phyloP scores from a whole-genome alignment of 331 rosid species.

The Acacia concinna region DNA sequence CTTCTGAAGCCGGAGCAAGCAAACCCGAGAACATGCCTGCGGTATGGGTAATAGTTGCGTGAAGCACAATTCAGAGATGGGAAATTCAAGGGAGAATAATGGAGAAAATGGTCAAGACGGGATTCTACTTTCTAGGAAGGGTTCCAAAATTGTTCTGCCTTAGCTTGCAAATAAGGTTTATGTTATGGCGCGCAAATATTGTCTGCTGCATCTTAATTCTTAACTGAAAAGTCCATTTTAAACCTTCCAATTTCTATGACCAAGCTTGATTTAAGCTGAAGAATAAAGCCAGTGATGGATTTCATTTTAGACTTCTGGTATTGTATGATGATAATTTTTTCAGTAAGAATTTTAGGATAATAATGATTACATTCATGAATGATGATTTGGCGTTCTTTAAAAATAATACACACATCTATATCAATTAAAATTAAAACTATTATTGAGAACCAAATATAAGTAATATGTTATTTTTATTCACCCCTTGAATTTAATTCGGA shows the following conservation, averaged over 20 bases:
- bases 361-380: no score
- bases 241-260: neutral
- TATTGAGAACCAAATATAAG: no score
- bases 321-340: no score
- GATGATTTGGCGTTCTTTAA: no score
- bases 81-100: neutral
- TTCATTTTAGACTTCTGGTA: no score
- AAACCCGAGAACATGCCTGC: conserved; percentile 28
- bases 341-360: no score
- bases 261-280: neutral
- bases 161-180: neutral
- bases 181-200: neutral
- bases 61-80: conserved; percentile 11
- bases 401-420: no score
- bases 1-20: conserved; percentile 30
- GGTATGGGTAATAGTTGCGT: neutral
- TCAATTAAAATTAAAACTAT: no score
- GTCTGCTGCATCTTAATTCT: neutral
- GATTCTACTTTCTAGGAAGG: neutral
- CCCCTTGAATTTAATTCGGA: no score
- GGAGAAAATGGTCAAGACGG: conserved; percentile 15
- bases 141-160: neutral
- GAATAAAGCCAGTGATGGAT: neutral
- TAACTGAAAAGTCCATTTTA: neutral
- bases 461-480: no score